Evolutionary conservation across 78 protist species (phyloP), one percentile per base, ranked within the genome.

Genomic region (Cavenderia fasciculata): DNA sequence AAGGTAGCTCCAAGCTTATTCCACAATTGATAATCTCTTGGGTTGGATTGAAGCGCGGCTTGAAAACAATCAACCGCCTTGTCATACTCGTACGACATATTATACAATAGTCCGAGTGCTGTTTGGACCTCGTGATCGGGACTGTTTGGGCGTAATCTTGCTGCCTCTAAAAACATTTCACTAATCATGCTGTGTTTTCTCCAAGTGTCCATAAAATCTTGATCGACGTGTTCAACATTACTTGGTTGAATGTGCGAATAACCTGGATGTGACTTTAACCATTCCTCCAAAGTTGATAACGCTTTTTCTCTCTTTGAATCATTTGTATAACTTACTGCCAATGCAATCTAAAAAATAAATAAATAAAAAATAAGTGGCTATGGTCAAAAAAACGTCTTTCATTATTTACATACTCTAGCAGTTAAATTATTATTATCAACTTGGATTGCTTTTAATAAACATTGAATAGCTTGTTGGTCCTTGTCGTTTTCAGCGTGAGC

Each of bases 1-100:
- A 94, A 85, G 14, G 98, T 96, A 1, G 98, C 98, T 7, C 98
- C 98, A 21, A 97, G 94, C 66, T 94, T 94, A 90, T 97, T 97
- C 98, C 98, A 97, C 40, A 96, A 66, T 51, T 74, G 76, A 40
- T 85, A 90, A 44, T 97, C 96, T 11, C 40, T 23, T n/a, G 96
- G 61, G 0, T 25, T 43, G 71, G 40, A 43, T 23, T 25, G 49
- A 29, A 95, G 94, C 11, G 96, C 98, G 2, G 82, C 59, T n/a
- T 86, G 27, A 74, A 96, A 95, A 70, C 92, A 85, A 27, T 86
- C 96, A 6, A 71, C 95, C 25, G 97, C 98, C 76, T 93, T 91
- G 52, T 86, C 96, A 62, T 94, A 96, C 23, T 96, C 96, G 46
- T 69, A 73, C 4, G 94, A 74, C 59, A 96, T 84, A 57, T 95